phyloP scores from a whole-genome alignment of 257 asterid species.

The Ligustrum vulgare region DNA sequence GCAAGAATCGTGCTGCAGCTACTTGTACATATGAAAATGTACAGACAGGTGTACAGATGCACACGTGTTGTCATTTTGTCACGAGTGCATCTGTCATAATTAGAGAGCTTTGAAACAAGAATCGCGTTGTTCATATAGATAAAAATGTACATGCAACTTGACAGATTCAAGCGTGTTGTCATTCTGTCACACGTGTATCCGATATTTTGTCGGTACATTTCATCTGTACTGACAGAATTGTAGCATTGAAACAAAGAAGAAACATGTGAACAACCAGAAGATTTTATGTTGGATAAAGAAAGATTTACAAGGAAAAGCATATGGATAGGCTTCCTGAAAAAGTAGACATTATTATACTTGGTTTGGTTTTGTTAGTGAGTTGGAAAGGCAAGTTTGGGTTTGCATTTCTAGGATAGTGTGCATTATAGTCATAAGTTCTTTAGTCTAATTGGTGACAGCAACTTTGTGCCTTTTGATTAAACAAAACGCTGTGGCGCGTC shows the following conservation, averaged over 20 bases:
- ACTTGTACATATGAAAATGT: too few relatives aligned
- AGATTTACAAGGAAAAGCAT: background rate
- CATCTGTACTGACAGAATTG: too few relatives aligned
- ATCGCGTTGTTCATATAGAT: too few relatives aligned
- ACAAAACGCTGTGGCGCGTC: background rate
- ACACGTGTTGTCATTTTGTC: too few relatives aligned
- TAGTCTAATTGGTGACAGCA: background rate
- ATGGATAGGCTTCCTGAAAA: background rate
- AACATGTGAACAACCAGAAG: background rate
- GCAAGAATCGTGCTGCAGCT: too few relatives aligned
- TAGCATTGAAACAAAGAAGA: background rate
- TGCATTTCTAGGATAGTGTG: background rate
- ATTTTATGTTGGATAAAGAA: background rate
- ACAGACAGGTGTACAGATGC: too few relatives aligned
- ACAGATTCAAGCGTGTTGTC: too few relatives aligned
- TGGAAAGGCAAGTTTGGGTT: background rate
- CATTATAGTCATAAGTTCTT: background rate
- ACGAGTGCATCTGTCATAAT: too few relatives aligned
- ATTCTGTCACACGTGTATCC: too few relatives aligned
- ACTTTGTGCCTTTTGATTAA: background rate
- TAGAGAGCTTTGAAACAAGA: too few relatives aligned
- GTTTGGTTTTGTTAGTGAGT: constrained; percentile 1
- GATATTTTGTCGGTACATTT: too few relatives aligned
- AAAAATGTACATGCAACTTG: too few relatives aligned
- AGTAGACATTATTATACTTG: background rate